These are phyloP conservation scores for Castanea mollissima DNA, from an alignment of 306 rosid species.

Conservation along the genomic window DNA sequence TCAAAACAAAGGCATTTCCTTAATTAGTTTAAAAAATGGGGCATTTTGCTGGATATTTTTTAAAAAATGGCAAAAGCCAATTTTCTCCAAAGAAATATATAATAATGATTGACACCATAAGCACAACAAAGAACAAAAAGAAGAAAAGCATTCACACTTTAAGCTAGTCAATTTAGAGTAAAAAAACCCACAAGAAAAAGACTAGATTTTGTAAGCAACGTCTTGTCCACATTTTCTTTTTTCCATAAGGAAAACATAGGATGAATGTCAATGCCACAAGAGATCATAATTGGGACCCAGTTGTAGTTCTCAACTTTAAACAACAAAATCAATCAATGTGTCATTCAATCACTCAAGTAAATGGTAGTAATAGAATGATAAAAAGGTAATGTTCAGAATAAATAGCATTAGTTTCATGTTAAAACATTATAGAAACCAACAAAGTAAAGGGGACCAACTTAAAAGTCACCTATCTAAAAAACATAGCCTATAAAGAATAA, in stretches of 20 bases:
- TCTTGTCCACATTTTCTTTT: neutral
- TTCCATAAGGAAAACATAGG: neutral
- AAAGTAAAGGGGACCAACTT: neutral
- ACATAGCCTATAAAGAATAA: neutral
- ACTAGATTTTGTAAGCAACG: neutral
- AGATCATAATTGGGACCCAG: neutral
- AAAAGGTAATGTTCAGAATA: neutral
- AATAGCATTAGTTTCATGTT: neutral
- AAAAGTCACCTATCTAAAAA: neutral
- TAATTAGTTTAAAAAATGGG: no score
- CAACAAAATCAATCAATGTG: neutral
- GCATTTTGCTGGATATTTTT: no score
- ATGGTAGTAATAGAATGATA: neutral
- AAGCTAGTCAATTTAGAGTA: slow-evolving; percentile 20
- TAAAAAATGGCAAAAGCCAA: no score
- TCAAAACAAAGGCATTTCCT: no score
- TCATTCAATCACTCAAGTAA: neutral
- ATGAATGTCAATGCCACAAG: neutral
- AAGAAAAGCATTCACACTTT: slow-evolving; percentile 21
- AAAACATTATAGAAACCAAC: neutral
- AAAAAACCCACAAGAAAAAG: neutral
- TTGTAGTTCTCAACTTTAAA: neutral
- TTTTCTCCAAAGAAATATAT: slow-evolving; percentile 5
- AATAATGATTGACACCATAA: neutral
- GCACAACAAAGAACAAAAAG: slow-evolving; percentile 14